Percentiles rank a stretch among this genome's conserved stretches.
These are phyloP conservation scores for Turritis glabra DNA, from an alignment of 345 rosid species.

Conservation along the genomic window DNA sequence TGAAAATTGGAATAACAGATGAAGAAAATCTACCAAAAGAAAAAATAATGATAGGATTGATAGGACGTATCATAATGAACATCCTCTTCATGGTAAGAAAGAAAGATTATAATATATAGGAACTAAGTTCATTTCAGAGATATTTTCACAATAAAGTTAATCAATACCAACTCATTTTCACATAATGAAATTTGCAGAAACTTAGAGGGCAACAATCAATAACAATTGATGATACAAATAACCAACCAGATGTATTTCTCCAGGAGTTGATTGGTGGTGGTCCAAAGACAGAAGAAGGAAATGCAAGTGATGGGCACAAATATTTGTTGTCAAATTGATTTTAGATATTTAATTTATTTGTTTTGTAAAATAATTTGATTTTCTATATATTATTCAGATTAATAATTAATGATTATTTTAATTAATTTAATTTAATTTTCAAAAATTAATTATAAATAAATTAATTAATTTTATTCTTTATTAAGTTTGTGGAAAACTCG, in stretches of 20 bases:
- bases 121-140: neutral
- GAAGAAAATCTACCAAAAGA: no score
- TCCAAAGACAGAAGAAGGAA: constrained; percentile 40
- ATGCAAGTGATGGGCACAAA: constrained; percentile 23
- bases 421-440: no score
- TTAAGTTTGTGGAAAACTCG: no score
- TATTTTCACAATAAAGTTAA: neutral
- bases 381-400: no score
- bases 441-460: no score
- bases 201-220: constrained; percentile 49
- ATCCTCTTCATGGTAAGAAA: constrained; percentile 68
- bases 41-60: no score
- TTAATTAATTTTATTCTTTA: no score
- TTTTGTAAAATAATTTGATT: no score
- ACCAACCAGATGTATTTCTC: constrained; percentile 39
- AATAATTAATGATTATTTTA: no score
- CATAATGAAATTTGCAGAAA: constrained; percentile 51
- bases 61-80: constrained; percentile 64
- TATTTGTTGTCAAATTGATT: no score
- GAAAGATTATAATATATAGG: neutral
- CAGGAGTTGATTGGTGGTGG: constrained; percentile 44
- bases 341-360: no score
- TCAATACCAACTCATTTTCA: constrained; percentile 7
- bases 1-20: no score
- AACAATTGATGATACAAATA: constrained; percentile 38